Evolutionary conservation across 1,139 yeast species (phyloP).

Genomic region (Yamadazyma trypodendri): DNA sequence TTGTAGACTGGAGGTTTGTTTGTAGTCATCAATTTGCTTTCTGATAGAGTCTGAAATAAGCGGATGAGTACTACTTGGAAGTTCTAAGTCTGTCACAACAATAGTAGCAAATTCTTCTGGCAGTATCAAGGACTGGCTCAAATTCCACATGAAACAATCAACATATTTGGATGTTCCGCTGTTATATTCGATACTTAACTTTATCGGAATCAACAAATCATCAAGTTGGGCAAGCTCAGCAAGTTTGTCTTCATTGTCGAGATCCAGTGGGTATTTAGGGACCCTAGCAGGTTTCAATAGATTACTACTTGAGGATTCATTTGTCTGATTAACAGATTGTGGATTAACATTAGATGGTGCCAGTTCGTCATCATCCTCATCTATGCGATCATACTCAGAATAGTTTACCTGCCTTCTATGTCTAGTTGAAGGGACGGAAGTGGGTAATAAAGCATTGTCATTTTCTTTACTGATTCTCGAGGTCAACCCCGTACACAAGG

Average conservation of each 20-base stretch:
- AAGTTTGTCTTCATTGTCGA: slow-evolving; percentile 26
- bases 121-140: slow-evolving; percentile 72
- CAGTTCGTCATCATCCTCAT: slow-evolving; percentile 69
- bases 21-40: slow-evolving; percentile 76
- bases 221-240: slow-evolving; percentile 29
- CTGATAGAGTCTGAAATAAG: slow-evolving; percentile 71
- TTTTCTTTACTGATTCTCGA: slow-evolving; percentile 65
- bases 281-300: slow-evolving; percentile 33
- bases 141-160: slow-evolving; percentile 89
- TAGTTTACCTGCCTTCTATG: slow-evolving; percentile 73
- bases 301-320: slow-evolving; percentile 28
- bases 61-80: slow-evolving; percentile 62
- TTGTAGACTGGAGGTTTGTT: slow-evolving; percentile 54
- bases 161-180: slow-evolving; percentile 58
- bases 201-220: slow-evolving; percentile 70
- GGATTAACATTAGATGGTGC: slow-evolving; percentile 24
- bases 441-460: slow-evolving; percentile 58
- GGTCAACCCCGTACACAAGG: slow-evolving; percentile 66
- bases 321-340: slow-evolving; percentile 23
- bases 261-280: slow-evolving; percentile 26
- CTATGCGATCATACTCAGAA: slow-evolving; percentile 64
- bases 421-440: slow-evolving; percentile 75
- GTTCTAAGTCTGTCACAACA: slow-evolving; percentile 78
- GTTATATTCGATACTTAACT: slow-evolving; percentile 70
- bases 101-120: slow-evolving; percentile 83